Conservation (phyloP, 192 early-diverging fungal species). For the Chytriomyces confervae region DNA sequence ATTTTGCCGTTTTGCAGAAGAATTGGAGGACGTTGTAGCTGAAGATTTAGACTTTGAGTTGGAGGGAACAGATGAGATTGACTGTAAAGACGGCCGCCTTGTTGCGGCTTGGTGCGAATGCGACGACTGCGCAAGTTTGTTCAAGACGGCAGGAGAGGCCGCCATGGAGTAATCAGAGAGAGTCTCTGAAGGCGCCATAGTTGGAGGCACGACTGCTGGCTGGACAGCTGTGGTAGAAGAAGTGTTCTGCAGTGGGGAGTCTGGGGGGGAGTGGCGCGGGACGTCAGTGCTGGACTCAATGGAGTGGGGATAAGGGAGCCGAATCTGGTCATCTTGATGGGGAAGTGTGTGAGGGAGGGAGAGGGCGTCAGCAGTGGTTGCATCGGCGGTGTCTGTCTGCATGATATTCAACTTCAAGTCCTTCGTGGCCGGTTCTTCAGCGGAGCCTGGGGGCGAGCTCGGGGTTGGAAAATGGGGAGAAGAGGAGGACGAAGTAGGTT, state of each 20-base stretch:
- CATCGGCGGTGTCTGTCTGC: not conserved
- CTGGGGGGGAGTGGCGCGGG: not conserved
- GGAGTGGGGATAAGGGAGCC: not conserved
- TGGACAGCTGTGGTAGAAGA: not conserved
- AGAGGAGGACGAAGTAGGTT: not conserved
- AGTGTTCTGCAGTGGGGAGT: not conserved
- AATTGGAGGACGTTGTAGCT: not conserved
- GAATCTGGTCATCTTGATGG: not conserved
- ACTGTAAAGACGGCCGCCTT: not conserved
- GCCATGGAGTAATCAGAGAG: not conserved
- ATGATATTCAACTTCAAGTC: no score
- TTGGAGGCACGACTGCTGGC: not conserved
- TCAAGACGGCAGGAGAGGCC: not conserved
- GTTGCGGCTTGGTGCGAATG: not conserved
- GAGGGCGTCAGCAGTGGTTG: not conserved
- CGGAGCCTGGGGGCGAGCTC: not conserved
- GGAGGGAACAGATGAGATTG: not conserved
- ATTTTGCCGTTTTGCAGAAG: constrained; percentile 3
- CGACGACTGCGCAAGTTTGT: not conserved
- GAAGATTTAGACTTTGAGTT: not conserved
- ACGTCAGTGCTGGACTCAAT: not conserved
- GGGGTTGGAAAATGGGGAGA: constrained; percentile 28
- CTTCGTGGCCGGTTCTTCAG: not conserved
- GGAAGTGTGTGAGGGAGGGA: constrained; percentile 1
- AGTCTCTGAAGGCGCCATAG: not conserved